Evolutionary conservation across 148 eudicot genomes (phyloP), one percentile per base, ranked within the genome.

Genomic region (Diospyros kaki): DNA sequence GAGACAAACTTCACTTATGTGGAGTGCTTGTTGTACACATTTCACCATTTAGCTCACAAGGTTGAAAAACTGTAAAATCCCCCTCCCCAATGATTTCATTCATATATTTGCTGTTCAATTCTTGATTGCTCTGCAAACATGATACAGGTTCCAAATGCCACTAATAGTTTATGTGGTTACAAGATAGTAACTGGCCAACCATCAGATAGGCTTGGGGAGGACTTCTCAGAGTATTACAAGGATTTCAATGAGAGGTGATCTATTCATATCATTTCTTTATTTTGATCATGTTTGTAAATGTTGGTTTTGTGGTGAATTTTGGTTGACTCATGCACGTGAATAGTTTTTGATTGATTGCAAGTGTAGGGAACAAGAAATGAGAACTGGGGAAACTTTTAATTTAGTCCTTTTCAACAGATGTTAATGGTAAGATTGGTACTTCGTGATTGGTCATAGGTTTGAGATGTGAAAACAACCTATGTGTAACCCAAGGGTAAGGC

Each of bases 181-280:
- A 93, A 91, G 79, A 89, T 93, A 82, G 91, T 91, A 67, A 93
- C 98, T 72, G 98, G 98, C 98, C 98, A 93, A 79, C 98, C 98
- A 42, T 93, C 98, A 64, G 98, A 93, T 88, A 91, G 96, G 87
- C 93, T 93, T 66, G 96, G 98, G 51, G 98, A 93, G 83, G 98
- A 93, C 79, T 93, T 93, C 87, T 88, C 96, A 39, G 96, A 93
- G 73, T 64, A 74, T 50, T 80, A 80, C 54, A 93, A 93, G 79
- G 98, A 93, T 68, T 91, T 93, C 70, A 88, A 81, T 60, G 93
- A 89, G 83, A 84, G 95, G 91, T 94, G 77, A 56, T 73, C 56
- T 45, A 9, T 3, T 64, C 38, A 6, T 10, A 38, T 42, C 58
- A 9, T 68, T 40, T 66, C 15, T 69, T 15, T 41, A 14, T 76